A percentile compares a stretch with the other conserved stretches of the same genome.
Evolutionary conservation across 768 basidiomycete species (phyloP).

Genomic region (Tricholoma sp.): DNA sequence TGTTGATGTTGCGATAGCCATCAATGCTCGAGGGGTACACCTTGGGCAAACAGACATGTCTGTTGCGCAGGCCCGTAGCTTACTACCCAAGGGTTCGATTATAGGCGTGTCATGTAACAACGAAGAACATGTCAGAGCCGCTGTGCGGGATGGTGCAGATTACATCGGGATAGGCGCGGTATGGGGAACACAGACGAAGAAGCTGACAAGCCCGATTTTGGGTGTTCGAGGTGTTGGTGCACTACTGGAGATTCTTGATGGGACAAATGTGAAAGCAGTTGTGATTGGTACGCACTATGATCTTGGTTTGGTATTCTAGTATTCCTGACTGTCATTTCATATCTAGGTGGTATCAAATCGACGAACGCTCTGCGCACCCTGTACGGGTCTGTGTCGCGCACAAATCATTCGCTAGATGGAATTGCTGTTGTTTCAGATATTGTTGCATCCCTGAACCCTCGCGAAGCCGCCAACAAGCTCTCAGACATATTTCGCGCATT

Average conservation of each 20-base stretch:
- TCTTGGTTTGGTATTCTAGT: background rate
- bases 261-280: slow-evolving; percentile 64
- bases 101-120: slow-evolving; percentile 82
- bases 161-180: slow-evolving; percentile 88
- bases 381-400: slow-evolving; percentile 60
- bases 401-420: slow-evolving; percentile 63
- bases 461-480: slow-evolving; percentile 42
- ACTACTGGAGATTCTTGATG: slow-evolving; percentile 61
- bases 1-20: slow-evolving; percentile 79
- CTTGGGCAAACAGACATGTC: slow-evolving; percentile 89
- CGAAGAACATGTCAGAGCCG: slow-evolving; percentile 55
- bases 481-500: slow-evolving; percentile 39
- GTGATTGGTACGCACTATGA: slow-evolving; percentile 64
- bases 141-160: slow-evolving; percentile 63
- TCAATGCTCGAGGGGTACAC: slow-evolving; percentile 77
- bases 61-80: slow-evolving; percentile 51
- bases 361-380: slow-evolving; percentile 72
- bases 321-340: background rate
- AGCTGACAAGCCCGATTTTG: slow-evolving; percentile 54
- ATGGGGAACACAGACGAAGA: slow-evolving; percentile 78
- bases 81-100: slow-evolving; percentile 66
- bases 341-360: slow-evolving; percentile 79
- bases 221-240: slow-evolving; percentile 71
- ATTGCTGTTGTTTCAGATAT: slow-evolving; percentile 90
- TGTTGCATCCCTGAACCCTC: slow-evolving; percentile 57